A percentile compares a stretch with the other conserved stretches of the same genome.
phyloP scores from a whole-genome alignment of 2,329 filamentous ascomycete genomes.

The Furcasterigmium furcatum region DNA sequence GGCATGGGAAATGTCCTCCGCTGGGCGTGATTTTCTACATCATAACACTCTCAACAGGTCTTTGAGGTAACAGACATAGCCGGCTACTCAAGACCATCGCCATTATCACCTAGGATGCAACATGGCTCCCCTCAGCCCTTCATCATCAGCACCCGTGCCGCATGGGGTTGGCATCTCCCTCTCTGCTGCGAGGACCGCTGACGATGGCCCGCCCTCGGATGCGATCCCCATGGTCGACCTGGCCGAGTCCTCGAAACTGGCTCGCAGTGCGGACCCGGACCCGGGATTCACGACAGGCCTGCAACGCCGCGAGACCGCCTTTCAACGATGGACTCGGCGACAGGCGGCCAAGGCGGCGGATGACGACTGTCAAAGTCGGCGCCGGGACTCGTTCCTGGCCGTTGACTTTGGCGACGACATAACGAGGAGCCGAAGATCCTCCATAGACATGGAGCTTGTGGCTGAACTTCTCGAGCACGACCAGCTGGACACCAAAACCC shows the following conservation, averaged over 20 bases:
- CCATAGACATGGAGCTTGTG: constrained; percentile 22
- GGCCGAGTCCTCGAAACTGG: not conserved
- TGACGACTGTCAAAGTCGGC: not conserved
- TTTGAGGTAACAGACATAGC: too few relatives aligned
- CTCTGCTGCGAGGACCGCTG: not conserved
- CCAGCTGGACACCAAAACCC: constrained; percentile 32
- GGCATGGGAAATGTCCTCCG: too few relatives aligned
- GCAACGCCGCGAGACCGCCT: not conserved
- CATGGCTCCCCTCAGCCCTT: too few relatives aligned
- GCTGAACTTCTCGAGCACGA: constrained; percentile 28
- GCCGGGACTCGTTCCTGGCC: not conserved
- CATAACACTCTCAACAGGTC: too few relatives aligned
- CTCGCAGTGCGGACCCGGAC: not conserved
- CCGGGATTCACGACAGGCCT: constrained; percentile 1
- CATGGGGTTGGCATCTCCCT: not conserved
- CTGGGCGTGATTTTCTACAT: too few relatives aligned
- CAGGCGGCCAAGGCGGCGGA: not conserved
- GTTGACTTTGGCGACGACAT: not conserved
- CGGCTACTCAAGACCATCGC: too few relatives aligned
- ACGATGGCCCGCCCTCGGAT: not conserved
- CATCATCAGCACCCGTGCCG: too few relatives aligned
- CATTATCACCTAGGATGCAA: too few relatives aligned
- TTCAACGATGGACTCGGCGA: not conserved
- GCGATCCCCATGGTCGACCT: constrained; percentile 1
- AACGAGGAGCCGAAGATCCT: not conserved